Base-by-base conservation (phyloP, 1,284 basidiomycete genomes). In the Trametes polyzona region DNA sequence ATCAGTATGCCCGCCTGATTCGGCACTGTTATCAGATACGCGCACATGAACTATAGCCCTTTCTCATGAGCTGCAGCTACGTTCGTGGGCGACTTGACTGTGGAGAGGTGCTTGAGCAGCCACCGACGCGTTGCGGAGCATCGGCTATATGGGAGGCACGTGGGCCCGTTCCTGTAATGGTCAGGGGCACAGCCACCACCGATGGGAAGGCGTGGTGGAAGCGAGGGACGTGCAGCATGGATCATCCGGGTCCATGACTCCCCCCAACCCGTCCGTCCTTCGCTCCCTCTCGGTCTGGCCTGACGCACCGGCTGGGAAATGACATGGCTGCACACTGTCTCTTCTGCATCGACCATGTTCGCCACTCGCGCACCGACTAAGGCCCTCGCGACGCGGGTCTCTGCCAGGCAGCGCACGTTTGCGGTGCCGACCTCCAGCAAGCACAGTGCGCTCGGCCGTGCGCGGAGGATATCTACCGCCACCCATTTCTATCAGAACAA, bases 401-500 rank as follows among this genome's bases (percentile, higher is more conserved):
- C n/a, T n/a, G 33, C 24, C 47, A 40, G 30, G 36, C n/a, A 9
- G n/a, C 41, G 46, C 35, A 24, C 44, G 3, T 8, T 26, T 35
- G 46, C 23, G 23, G 4, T 41, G 4, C 16, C 35, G 33, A n/a
- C 8, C 37, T 17, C 7, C 16, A n/a, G 6, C 24, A 16, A 3
- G 16, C 26, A 11, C 17, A 11, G n/a, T 4, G n/a, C 16, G 30
- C 16, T 5, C n/a, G 27, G 29, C 16, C 6, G 27, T 16, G 12
- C n/a, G 24, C 63, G 66, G 16, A 16, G 41, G 19, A 47, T 63
- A 2, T 70, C 69, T 6, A 67, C 59, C 21, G 66, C 70, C 2
- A 56, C 66, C 6, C 89, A 92, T 65, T 95, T 95, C 70, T 95
- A 95, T 69, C 88, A 92, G 65, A 95, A 95, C 67, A 83, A 83